Base-by-base conservation (phyloP, 768 basidiomycete genomes). In the Leccinum olivaceopallidum region DNA sequence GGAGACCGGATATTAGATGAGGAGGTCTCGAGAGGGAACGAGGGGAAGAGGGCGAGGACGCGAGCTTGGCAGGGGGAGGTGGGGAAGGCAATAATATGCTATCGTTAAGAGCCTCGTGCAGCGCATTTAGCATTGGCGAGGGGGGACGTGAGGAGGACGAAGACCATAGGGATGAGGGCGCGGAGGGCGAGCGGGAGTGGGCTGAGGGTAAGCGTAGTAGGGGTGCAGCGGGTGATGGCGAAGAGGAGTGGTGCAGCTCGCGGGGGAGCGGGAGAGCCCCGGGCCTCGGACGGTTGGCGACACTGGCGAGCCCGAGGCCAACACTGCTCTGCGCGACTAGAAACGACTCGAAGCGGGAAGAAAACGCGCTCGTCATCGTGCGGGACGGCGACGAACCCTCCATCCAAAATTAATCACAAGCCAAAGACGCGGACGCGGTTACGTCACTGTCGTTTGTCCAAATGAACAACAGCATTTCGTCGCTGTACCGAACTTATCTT, bases 1-100 rank as follows among this genome's bases (percentile, higher is more conserved):
- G 82, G 56, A 88, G 78, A 63, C 69, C 78, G 66, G 82, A 80
- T 56, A 87, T 71, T 56, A 84, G 79, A 9, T 81, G 80, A 8
- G 85, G 85, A 0, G 81, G 77, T 32, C 79, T 77, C 0, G 76
- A 65, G 30, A 80, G 71, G 20, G 67, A 58, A 20, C 62, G 74
- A 10, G 77, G 63, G 18, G 71, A 54, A 30, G 68, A 71, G 57
- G 77, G 77, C 1, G 76, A 70, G 4, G 76, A 68, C 5, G 80
- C 74, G 18, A 81, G 75, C 42, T 73, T 73, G 24, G 82, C 81
- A 28, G 71, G 71, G 53, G 81, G 80, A 2, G 84, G 82, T 32
- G 69, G 74, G 13, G 76, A 59, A 14, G 81, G 79, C 42, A 75
- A 26, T 26, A 26, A 48, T 22, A 76, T 75, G 8, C 54, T 64